phyloP scores from a whole-genome alignment of 208 protist genomes.

The Wallacemonas collosoma region DNA sequence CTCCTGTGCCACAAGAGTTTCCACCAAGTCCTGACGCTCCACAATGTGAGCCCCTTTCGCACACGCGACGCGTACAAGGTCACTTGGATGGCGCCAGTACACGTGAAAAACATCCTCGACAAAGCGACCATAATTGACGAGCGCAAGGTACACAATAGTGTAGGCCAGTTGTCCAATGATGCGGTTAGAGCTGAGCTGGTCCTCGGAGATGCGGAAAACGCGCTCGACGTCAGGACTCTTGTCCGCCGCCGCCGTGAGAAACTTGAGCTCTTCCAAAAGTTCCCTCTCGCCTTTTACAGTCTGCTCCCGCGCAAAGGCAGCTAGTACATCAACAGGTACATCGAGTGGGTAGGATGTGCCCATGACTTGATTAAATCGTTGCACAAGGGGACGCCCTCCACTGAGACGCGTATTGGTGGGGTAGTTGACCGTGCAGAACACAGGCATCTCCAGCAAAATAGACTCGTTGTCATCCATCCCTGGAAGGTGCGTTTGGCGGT shows the following conservation, averaged over 20 bases:
- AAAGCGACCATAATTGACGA: constrained; percentile 74
- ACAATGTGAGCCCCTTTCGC: constrained; percentile 84
- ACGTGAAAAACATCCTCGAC: constrained; percentile 80
- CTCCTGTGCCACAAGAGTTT: constrained; percentile 66
- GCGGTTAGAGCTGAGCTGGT: constrained; percentile 81
- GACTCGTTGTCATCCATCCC: constrained; percentile 69
- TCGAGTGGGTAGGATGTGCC: constrained; percentile 85
- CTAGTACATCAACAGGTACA: constrained; percentile 90
- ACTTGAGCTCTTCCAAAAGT: constrained; percentile 83
- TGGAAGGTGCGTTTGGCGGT: constrained; percentile 60
- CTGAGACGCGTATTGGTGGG: constrained; percentile 80
- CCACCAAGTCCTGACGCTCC: constrained; percentile 68
- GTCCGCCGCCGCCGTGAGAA: constrained; percentile 65
- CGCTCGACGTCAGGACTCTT: constrained; percentile 80
- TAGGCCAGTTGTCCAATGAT: constrained; percentile 89
- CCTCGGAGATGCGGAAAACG: constrained; percentile 79
- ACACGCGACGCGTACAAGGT: constrained; percentile 86
- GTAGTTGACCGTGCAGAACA: constrained; percentile 91
- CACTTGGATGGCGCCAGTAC: constrained; percentile 73
- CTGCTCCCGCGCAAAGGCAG: constrained; percentile 66
- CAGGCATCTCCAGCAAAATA: constrained; percentile 82
- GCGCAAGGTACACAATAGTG: constrained; percentile 88
- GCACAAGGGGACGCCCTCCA: constrained; percentile 82
- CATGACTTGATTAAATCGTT: constrained; percentile 91
- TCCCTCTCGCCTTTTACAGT: constrained; percentile 70